These are phyloP conservation scores for Vitis hybrid DNA, from an alignment of 177 flowering plant genomes.

Conservation along the genomic window DNA sequence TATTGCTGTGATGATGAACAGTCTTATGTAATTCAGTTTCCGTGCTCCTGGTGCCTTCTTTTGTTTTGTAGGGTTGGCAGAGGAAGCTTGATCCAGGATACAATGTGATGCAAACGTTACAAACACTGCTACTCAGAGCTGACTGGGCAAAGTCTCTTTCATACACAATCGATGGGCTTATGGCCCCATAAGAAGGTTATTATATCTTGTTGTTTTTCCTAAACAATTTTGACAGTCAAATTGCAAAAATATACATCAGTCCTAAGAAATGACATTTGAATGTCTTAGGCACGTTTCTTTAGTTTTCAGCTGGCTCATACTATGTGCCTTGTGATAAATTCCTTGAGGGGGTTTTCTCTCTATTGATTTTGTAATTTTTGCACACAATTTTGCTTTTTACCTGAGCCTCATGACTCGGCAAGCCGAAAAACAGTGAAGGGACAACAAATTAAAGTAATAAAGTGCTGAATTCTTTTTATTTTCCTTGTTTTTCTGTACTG, in stretches of 20 bases:
- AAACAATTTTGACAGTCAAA: too few species aligned
- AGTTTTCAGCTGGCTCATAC: not conserved
- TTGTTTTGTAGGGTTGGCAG: slow-evolving; percentile 81
- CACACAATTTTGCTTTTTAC: not conserved
- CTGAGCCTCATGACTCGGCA: not conserved
- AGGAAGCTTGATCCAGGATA: slow-evolving; percentile 91
- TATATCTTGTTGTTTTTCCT: too few species aligned
- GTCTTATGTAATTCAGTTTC: too few species aligned
- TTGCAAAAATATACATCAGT: too few species aligned
- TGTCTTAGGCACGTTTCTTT: not conserved
- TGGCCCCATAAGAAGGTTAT: slow-evolving; percentile 59
- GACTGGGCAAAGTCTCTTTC: slow-evolving; percentile 83
- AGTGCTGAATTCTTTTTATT: not conserved
- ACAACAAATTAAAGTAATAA: not conserved
- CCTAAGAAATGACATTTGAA: not conserved
- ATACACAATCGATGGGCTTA: slow-evolving; percentile 82
- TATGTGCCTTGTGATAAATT: not conserved
- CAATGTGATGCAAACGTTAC: slow-evolving; percentile 77
- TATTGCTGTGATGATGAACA: too few species aligned
- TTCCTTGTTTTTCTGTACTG: not conserved
- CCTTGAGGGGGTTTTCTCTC: not conserved
- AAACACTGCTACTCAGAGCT: slow-evolving; percentile 59
- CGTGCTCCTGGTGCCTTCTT: not conserved
- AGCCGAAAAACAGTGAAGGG: not conserved
- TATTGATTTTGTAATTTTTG: not conserved